These are phyloP conservation scores for Mortierella sp. DNA, from an alignment of 371 early-diverging fungal species.

Conservation along the genomic window DNA sequence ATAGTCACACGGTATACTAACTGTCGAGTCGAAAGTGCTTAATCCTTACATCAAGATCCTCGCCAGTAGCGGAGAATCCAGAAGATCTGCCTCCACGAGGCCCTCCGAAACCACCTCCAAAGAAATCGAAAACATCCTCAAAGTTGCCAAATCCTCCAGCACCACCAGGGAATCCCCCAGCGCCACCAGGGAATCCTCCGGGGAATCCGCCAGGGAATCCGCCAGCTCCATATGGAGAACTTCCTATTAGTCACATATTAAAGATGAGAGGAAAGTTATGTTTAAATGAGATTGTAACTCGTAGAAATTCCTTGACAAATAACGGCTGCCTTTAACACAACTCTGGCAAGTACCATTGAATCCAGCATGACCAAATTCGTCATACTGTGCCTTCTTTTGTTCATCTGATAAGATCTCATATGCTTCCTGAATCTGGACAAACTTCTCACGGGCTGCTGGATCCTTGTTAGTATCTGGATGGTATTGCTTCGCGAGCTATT, in stretches of 20 bases:
- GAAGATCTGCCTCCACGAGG: slow-evolving; percentile 60
- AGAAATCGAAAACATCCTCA: slow-evolving; percentile 80
- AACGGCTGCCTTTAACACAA: not conserved
- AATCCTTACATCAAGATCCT: slow-evolving; percentile 56
- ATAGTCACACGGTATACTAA: not conserved
- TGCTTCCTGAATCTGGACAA: slow-evolving; percentile 95
- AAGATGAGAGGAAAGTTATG: not conserved
- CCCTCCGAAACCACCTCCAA: slow-evolving; percentile 75
- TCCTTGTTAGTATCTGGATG: slow-evolving; percentile 98
- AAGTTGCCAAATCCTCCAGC: slow-evolving; percentile 65
- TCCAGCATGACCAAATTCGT: slow-evolving; percentile 87
- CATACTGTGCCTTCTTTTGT: slow-evolving; percentile 89
- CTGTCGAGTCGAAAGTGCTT: too few species aligned
- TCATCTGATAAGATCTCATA: slow-evolving; percentile 95
- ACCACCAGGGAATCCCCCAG: too few species aligned
- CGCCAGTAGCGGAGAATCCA: slow-evolving; percentile 58
- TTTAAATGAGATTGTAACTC: not conserved
- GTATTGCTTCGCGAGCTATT: slow-evolving; percentile 90
- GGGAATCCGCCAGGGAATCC: slow-evolving; percentile 70
- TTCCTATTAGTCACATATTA: slow-evolving; percentile 37
- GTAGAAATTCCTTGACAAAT: not conserved
- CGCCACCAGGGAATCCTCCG: slow-evolving; percentile 64
- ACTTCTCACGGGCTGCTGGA: slow-evolving; percentile 91
- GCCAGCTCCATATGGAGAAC: slow-evolving; percentile 71
- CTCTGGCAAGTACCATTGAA: slow-evolving; percentile 58